These are phyloP conservation scores for Erythrobasidium hasegawianum DNA, from an alignment of 1,284 basidiomycete genomes.

Conservation along the genomic window DNA sequence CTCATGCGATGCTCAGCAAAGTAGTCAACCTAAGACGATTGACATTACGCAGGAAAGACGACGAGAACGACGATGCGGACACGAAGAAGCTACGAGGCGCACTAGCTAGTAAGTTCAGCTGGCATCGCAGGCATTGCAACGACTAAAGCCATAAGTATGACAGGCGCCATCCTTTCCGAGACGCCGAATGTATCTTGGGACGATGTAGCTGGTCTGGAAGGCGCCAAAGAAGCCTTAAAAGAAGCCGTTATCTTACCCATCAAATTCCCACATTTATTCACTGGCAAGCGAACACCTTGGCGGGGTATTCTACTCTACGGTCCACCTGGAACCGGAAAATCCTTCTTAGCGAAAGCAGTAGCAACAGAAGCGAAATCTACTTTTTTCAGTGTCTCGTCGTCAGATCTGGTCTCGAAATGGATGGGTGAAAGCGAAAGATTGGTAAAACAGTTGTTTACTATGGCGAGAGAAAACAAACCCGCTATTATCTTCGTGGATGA, in stretches of 20 bases:
- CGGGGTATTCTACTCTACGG: conserved; percentile 92
- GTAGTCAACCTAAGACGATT: no score
- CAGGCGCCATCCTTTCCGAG: conserved; percentile 81
- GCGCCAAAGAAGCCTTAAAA: conserved; percentile 91
- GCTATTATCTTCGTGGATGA: conserved; percentile 99
- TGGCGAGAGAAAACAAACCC: conserved; percentile 93
- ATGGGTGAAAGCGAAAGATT: conserved; percentile 96
- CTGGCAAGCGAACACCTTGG: conserved; percentile 97
- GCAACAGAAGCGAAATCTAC: conserved; percentile 98
- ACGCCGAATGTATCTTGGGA: conserved; percentile 97
- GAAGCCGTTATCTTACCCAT: conserved; percentile 98
- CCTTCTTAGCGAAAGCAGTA: conserved; percentile 93
- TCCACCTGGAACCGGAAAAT: conserved; percentile 92
- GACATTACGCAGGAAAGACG: conserved; percentile 48
- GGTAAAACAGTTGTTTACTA: conserved; percentile 92
- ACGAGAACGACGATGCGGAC: conserved; percentile 78
- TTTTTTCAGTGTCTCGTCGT: conserved; percentile 93
- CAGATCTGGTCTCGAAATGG: conserved; percentile 98
- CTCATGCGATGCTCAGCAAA: no score
- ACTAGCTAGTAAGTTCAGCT: conserved; percentile 58
- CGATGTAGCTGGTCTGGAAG: conserved; percentile 91
- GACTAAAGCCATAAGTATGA: no score
- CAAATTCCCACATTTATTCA: conserved; percentile 98
- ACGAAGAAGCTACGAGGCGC: conserved; percentile 90
- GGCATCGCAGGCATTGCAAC: no score